Percentiles rank a stretch among this genome's conserved stretches.
These are phyloP conservation scores for Hyaloperonospora brassicae DNA, from an alignment of 352 stramenopile species.

Conservation along the genomic window DNA sequence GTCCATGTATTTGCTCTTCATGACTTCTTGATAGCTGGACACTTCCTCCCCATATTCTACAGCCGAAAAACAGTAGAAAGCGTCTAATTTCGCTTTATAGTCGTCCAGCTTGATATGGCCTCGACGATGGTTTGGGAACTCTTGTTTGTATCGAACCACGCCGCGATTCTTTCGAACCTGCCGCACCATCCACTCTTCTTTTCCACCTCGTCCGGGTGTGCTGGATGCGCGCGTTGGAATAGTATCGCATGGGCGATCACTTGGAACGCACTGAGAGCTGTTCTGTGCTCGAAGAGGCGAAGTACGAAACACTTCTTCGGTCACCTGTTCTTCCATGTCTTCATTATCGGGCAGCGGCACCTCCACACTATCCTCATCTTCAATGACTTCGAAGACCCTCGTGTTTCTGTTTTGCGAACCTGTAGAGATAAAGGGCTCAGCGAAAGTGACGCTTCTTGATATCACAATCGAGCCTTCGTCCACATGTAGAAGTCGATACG, in stretches of 20 bases:
- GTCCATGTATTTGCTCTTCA: not conserved
- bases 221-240: not conserved
- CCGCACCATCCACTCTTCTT: no score
- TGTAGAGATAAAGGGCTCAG: not conserved
- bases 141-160: no score
- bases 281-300: not conserved
- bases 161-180: no score
- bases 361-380: no score
- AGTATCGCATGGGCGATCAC: no score
- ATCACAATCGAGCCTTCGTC: not conserved
- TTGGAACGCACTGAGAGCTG: not conserved
- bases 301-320: not conserved
- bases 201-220: not conserved
- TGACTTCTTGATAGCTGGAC: not conserved
- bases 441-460: not conserved
- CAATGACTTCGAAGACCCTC: no score
- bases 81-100: not conserved
- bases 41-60: not conserved
- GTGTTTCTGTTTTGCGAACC: no score
- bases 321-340: no score
- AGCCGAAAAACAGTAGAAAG: no score
- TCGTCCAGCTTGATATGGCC: not conserved
- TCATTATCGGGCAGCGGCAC: no score
- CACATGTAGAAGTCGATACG: constrained; percentile 1
- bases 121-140: no score